phyloP scores from a whole-genome alignment of 2,329 filamentous ascomycete species.

The Ophiostoma ulmi region DNA sequence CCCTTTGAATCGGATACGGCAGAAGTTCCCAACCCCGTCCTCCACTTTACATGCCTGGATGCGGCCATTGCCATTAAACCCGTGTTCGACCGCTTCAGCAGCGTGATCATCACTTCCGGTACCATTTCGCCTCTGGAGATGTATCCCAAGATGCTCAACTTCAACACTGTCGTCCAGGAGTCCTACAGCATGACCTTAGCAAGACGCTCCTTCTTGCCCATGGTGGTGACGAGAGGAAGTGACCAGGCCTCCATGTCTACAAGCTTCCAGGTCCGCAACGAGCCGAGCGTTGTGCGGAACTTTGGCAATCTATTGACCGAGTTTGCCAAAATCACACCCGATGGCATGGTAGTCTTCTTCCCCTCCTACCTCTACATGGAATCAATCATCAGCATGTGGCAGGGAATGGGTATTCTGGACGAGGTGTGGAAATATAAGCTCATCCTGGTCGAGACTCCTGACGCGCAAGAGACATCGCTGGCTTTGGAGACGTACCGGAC shows the following conservation, averaged over 20 bases:
- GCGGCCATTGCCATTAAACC: constrained; percentile 97
- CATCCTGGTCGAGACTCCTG: constrained; percentile 94
- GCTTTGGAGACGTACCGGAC: constrained; percentile 95
- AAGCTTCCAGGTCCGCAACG: constrained; percentile 90
- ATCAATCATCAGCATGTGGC: constrained; percentile 98
- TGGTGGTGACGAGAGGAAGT: constrained; percentile 93
- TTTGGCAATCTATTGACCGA: constrained; percentile 91
- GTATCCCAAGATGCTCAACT: constrained; percentile 98
- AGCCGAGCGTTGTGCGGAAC: constrained; percentile 93
- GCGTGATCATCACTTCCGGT: constrained; percentile 96
- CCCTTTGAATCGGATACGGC: constrained; percentile 94
- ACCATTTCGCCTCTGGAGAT: constrained; percentile 96
- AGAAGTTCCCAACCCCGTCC: constrained; percentile 90
- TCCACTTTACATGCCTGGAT: constrained; percentile 95
- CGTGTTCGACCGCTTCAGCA: constrained; percentile 94
- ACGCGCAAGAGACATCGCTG: constrained; percentile 92
- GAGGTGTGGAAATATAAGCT: constrained; percentile 99
- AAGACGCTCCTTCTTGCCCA: constrained; percentile 88
- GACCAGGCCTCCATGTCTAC: constrained; percentile 92
- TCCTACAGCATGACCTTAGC: constrained; percentile 97
- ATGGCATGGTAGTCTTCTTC: constrained; percentile 98
- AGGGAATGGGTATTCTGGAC: constrained; percentile 95
- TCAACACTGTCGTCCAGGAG: constrained; percentile 86
- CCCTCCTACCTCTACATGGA: constrained; percentile 99
- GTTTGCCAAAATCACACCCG: constrained; percentile 91